These are phyloP conservation scores for Rhodotorula glutinis DNA, from an alignment of 1,284 basidiomycete genomes.

Conservation along the genomic window DNA sequence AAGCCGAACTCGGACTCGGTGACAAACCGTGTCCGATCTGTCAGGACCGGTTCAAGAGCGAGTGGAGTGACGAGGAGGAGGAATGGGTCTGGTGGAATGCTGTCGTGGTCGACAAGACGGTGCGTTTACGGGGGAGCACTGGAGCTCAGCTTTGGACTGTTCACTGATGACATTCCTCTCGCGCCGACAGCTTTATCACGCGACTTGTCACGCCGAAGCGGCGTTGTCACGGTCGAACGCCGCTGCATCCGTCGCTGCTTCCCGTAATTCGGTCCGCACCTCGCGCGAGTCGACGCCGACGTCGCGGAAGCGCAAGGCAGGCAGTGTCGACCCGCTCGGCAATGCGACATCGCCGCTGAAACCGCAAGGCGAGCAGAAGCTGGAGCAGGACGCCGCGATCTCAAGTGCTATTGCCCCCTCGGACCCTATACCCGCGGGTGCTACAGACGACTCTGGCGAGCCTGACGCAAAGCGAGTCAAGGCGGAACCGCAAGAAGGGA, in stretches of 20 bases:
- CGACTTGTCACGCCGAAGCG: slow-evolving; percentile 79
- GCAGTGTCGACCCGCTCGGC: background rate
- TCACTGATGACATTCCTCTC: too few relatives aligned
- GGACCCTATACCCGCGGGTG: too few relatives aligned
- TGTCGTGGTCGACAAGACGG: slow-evolving; percentile 48
- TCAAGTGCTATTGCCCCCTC: too few relatives aligned
- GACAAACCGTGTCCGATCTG: slow-evolving; percentile 87
- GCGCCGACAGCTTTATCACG: slow-evolving; percentile 70
- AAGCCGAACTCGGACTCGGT: slow-evolving; percentile 47
- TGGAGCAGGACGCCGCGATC: too few relatives aligned
- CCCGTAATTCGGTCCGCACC: background rate
- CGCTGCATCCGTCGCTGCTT: background rate
- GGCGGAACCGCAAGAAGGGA: slow-evolving; percentile 4
- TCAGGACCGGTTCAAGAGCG: slow-evolving; percentile 88
- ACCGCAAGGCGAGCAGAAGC: background rate
- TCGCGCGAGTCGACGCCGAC: slow-evolving; percentile 8
- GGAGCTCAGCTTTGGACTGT: too few relatives aligned
- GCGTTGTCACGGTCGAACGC: slow-evolving; percentile 22
- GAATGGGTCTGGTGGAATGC: slow-evolving; percentile 99
- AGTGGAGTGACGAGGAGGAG: slow-evolving; percentile 94
- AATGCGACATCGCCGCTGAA: background rate
- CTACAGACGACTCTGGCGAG: background rate
- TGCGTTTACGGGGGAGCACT: too few relatives aligned
- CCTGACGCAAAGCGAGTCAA: slow-evolving; percentile 1
- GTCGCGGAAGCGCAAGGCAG: background rate